Conservation (phyloP, 1,139 yeast genomes). For the Saccharomyces hybrid region DNA sequence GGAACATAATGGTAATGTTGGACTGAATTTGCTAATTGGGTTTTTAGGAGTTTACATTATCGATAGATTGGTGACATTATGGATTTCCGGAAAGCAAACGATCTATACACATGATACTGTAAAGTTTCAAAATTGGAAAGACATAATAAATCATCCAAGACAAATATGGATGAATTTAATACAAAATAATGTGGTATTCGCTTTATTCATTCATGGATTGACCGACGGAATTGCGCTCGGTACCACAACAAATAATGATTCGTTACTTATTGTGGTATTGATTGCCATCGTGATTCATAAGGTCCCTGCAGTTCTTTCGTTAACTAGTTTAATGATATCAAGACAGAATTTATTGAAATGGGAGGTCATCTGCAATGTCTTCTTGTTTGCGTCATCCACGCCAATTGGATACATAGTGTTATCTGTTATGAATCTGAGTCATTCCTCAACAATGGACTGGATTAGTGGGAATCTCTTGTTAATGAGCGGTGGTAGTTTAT, state of each 20-base stretch:
- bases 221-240: constrained; percentile 64
- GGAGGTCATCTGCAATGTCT: constrained; percentile 25
- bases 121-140: constrained; percentile 10
- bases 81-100: neutral
- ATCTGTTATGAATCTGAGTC: constrained; percentile 20
- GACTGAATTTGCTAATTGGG: constrained; percentile 28
- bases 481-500: constrained; percentile 31
- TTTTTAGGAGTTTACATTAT: constrained; percentile 27
- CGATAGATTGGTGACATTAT: constrained; percentile 18
- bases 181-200: constrained; percentile 43
- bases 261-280: constrained; percentile 40
- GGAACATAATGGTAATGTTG: constrained; percentile 30
- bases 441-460: constrained; percentile 24
- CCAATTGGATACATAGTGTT: constrained; percentile 29
- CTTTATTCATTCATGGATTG: constrained; percentile 50
- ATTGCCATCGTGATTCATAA: constrained; percentile 55
- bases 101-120: constrained; percentile 6
- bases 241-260: constrained; percentile 40
- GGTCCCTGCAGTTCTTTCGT: constrained; percentile 56
- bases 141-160: constrained; percentile 19
- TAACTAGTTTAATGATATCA: constrained; percentile 35
- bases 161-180: constrained; percentile 18
- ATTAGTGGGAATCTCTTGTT: constrained; percentile 28
- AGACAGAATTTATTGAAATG: constrained; percentile 27
- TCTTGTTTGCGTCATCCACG: constrained; percentile 30